Base-by-base conservation (phyloP, 352 stramenopile species). In the Phytophthora chlamydospora region DNA sequence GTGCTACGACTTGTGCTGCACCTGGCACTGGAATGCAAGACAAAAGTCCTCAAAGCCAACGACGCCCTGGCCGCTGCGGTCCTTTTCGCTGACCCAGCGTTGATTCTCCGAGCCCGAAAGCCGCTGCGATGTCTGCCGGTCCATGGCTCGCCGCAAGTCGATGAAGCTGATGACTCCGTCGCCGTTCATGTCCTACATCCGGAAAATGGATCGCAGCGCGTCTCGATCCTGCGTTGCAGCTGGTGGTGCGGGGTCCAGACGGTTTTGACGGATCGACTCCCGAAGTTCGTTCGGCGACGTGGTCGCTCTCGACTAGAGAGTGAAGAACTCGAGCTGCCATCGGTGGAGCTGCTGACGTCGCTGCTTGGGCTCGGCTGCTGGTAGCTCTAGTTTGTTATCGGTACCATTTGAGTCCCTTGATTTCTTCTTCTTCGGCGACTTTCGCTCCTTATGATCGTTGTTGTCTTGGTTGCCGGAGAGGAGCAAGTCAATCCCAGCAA, bases 51-150 rank as follows among this genome's bases (percentile, higher is more conserved):
- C 66, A 13, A 84, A 77, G 11, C 63, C 54, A 16, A 88, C 75
- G 7, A 74, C 61, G 8, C 73, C 78, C 10, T 68, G 65, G 31
- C 76, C 75, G 11, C 66, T 71, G 7, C 56, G 56, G 62, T 85
- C 78, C 41, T 88, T 85, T 46, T 79, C 54, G 0, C 57, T 74
- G 60, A 85, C 75, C 76, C 76, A 83, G n/a, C 65, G 65, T 55
- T 85, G 76, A 34, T 83, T 65, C 45, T 88, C 76, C 34, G 80
- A 16, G 24, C 75, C 62, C 32, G 78, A 76, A 9, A 74, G 66
- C 6, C 45, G 51, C 21, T 48, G 66, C 24, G n/a, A 12, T 34
- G 47, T 47, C 24, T 58, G 50, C 14, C 45, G 31, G 35, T 65
- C 59, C 50, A 88, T 50, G 6, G 72, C 75, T 19, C 63, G 61